phyloP scores from a whole-genome alignment of 73 alveolate genomes.

The Blepharisma stoltei region DNA sequence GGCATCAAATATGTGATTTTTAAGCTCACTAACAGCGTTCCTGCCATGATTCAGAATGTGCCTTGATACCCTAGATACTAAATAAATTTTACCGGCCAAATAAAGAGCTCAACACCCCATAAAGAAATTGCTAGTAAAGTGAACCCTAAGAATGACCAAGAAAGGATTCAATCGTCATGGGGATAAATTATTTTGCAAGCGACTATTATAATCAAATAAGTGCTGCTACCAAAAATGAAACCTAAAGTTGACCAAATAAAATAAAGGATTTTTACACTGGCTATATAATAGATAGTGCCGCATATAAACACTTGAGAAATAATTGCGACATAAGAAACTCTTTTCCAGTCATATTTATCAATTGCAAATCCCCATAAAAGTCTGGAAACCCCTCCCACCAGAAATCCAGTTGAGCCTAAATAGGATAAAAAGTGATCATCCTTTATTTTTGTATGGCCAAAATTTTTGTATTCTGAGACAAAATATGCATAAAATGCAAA shows the following conservation, averaged over 20 bases:
- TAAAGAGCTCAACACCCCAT: no score
- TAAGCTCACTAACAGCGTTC: no score
- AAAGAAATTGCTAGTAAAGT: no score
- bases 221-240: neutral
- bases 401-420: slow-evolving; percentile 57
- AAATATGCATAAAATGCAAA: slow-evolving; percentile 37
- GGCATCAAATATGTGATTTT: no score
- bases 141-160: no score
- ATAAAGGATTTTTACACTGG: slow-evolving; percentile 8
- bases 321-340: neutral
- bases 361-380: slow-evolving; percentile 45
- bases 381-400: slow-evolving; percentile 47
- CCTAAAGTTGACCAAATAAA: slow-evolving; percentile 2
- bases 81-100: no score
- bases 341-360: slow-evolving; percentile 47
- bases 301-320: neutral
- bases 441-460: slow-evolving; percentile 30
- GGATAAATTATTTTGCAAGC: no score
- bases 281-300: slow-evolving; percentile 33
- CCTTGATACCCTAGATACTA: no score
- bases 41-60: no score
- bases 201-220: no score
- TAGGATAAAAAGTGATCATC: slow-evolving; percentile 52
- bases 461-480: slow-evolving; percentile 42
- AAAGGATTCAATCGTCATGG: no score